Evolutionary conservation across 768 basidiomycete genomes (phyloP).

Genomic region (Leccinum broughii): DNA sequence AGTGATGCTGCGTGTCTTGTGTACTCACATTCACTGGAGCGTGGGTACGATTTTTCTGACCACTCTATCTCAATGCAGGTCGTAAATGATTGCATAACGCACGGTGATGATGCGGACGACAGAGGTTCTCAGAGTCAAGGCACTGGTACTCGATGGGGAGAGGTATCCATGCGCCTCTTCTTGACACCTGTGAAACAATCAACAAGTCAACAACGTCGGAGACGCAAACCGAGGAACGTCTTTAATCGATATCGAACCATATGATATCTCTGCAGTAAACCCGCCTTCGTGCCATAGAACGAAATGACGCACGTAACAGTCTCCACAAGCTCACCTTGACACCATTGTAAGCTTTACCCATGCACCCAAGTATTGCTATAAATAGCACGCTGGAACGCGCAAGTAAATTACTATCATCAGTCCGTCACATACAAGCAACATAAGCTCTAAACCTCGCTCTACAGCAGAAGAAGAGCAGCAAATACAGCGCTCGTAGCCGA

Average conservation of each 20-base stretch:
- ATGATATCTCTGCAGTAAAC: neutral
- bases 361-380: neutral
- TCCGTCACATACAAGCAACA: conserved; percentile 4
- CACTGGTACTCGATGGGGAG: neutral
- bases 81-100: neutral
- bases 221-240: neutral
- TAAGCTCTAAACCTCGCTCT: conserved; percentile 5
- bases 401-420: conserved; percentile 8
- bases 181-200: neutral
- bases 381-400: neutral
- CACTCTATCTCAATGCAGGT: neutral
- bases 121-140: neutral
- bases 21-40: neutral
- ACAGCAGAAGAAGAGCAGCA: conserved; percentile 16
- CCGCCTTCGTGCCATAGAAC: neutral
- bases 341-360: too few species aligned
- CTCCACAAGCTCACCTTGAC: neutral
- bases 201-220: neutral
- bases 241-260: neutral
- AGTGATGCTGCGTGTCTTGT: neutral
- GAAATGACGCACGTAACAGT: neutral
- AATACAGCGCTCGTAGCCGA: conserved; percentile 12
- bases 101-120: neutral
- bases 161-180: neutral
- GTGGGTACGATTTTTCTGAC: neutral